Evolutionary conservation across 768 basidiomycete species (phyloP).

Genomic region (Boletus patriciae): DNA sequence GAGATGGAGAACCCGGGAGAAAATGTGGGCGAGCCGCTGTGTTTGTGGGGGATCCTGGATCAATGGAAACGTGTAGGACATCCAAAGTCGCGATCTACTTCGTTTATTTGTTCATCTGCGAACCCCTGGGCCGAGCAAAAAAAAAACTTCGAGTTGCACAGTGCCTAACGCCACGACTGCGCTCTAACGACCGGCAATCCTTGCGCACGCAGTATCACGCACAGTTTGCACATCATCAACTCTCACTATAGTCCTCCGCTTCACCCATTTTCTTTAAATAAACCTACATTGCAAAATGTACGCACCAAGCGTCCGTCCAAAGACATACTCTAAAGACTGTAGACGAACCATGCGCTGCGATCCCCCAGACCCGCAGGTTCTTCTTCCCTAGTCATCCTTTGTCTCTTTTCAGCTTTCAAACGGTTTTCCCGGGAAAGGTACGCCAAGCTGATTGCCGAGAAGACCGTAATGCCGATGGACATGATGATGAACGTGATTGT

Average conservation of each 20-base stretch:
- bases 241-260: too few species aligned
- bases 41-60: conserved; percentile 73
- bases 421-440: conserved; percentile 47
- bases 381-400: conserved; percentile 28
- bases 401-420: conserved; percentile 43
- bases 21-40: conserved; percentile 57
- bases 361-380: conserved; percentile 48
- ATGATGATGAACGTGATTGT: too few species aligned
- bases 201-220: too few species aligned
- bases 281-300: background rate
- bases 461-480: too few species aligned
- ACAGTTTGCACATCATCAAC: too few species aligned
- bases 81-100: background rate
- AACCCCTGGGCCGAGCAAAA: background rate
- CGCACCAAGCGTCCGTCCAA: background rate
- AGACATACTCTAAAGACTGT: conserved; percentile 37
- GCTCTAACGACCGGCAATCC: too few species aligned
- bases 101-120: background rate
- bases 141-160: too few species aligned
- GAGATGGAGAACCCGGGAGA: conserved; percentile 65
- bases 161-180: too few species aligned
- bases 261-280: background rate
- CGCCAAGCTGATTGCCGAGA: background rate
- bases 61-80: conserved; percentile 15
- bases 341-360: conserved; percentile 54